These are phyloP conservation scores for Apophysomyces ossiformis DNA, from an alignment of 371 early-diverging fungal species.

Conservation along the genomic window DNA sequence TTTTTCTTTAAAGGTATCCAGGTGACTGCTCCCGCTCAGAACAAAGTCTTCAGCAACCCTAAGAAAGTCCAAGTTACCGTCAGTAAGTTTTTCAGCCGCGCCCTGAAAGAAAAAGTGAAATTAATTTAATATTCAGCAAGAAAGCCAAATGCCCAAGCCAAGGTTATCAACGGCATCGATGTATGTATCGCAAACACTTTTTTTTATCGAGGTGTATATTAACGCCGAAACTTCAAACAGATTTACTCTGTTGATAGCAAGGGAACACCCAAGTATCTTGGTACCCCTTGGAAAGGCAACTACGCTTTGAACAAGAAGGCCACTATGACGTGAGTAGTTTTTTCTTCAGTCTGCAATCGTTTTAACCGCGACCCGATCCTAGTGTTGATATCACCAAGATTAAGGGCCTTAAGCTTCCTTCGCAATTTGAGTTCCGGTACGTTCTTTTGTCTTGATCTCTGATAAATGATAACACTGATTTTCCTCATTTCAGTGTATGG, in stretches of 20 bases:
- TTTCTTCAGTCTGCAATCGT: neutral
- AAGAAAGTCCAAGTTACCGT: constrained; percentile 48
- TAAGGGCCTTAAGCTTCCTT: constrained; percentile 42
- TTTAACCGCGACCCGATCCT: neutral
- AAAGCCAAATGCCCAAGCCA: constrained; percentile 43
- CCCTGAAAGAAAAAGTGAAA: neutral
- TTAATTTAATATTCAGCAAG: constrained; percentile 30
- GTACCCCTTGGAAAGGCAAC: constrained; percentile 47
- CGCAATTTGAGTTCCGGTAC: constrained; percentile 57
- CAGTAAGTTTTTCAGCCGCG: constrained; percentile 36
- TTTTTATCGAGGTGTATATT: neutral
- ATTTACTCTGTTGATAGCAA: constrained; percentile 41
- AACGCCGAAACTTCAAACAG: constrained; percentile 23
- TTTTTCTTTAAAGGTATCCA: constrained; percentile 26
- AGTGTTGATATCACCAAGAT: constrained; percentile 50
- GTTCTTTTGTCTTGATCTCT: constrained; percentile 15
- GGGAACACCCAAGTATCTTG: constrained; percentile 44
- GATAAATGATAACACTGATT: neutral
- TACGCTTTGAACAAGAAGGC: constrained; percentile 47
- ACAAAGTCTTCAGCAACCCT: constrained; percentile 42
- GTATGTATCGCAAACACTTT: constrained; percentile 23
- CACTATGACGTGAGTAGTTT: constrained; percentile 40
- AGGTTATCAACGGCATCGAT: constrained; percentile 50
- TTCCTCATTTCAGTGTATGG: constrained; percentile 34
- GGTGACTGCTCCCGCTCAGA: constrained; percentile 39